phyloP scores from a whole-genome alignment of 2,329 filamentous ascomycete species.

The Penicillium sclerotiorum region DNA sequence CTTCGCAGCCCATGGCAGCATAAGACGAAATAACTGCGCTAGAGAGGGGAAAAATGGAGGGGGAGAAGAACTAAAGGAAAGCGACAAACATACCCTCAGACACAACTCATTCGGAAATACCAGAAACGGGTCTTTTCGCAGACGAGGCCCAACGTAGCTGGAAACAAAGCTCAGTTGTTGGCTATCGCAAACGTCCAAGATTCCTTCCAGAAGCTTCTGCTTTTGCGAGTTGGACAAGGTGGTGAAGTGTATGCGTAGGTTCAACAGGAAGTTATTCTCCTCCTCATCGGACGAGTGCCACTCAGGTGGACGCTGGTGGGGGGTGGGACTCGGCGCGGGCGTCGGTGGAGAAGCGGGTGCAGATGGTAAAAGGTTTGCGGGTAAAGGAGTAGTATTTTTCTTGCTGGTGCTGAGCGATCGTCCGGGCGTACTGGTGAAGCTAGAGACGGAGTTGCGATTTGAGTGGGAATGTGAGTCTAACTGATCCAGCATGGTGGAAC shows the following conservation, averaged over 20 bases:
- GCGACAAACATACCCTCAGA: slow-evolving; percentile 64
- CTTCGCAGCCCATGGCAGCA: no score
- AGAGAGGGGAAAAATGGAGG: neutral
- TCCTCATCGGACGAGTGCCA: slow-evolving; percentile 58
- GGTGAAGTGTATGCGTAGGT: slow-evolving; percentile 78
- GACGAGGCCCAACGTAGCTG: slow-evolving; percentile 87
- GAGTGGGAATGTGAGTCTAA: slow-evolving; percentile 40
- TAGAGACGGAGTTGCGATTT: slow-evolving; percentile 20
- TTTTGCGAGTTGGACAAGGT: slow-evolving; percentile 74
- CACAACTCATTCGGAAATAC: slow-evolving; percentile 91
- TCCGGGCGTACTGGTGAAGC: slow-evolving; percentile 20
- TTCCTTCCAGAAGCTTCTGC: slow-evolving; percentile 79
- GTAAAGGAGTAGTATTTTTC: slow-evolving; percentile 55
- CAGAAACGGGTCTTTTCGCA: slow-evolving; percentile 96
- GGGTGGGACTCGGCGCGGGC: slow-evolving; percentile 67
- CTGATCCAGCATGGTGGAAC: slow-evolving; percentile 21
- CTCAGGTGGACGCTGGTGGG: slow-evolving; percentile 60
- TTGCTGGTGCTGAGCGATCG: slow-evolving; percentile 25
- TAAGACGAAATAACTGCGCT: no score
- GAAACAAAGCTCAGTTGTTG: slow-evolving; percentile 95
- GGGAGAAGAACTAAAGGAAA: neutral
- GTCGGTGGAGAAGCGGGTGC: slow-evolving; percentile 68
- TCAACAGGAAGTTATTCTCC: slow-evolving; percentile 79
- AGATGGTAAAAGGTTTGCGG: slow-evolving; percentile 64
- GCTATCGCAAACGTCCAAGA: slow-evolving; percentile 92